A percentile compares a stretch with the other conserved stretches of the same genome.
Conservation (phyloP, 768 basidiomycete genomes). For the Russula griseocarnosa region DNA sequence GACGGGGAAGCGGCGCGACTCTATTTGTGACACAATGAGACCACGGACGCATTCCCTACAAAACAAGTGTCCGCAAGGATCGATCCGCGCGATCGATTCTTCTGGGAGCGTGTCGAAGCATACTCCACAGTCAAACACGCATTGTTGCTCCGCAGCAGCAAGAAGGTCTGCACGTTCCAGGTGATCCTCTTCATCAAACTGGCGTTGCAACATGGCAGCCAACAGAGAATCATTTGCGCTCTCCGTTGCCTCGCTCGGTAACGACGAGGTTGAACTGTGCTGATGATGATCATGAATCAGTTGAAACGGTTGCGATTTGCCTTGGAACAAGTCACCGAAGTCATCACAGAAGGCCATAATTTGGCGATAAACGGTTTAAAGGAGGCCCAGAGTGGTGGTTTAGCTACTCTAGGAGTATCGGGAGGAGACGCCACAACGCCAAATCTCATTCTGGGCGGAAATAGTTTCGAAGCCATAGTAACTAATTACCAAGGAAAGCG, state of each 20-base stretch:
- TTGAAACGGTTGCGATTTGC: not conserved
- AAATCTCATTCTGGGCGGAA: not conserved
- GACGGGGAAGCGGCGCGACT: slow-evolving; percentile 54
- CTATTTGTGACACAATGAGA: slow-evolving; percentile 45
- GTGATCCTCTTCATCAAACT: slow-evolving; percentile 17
- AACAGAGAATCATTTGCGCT: not conserved
- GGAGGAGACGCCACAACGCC: not conserved
- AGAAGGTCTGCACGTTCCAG: slow-evolving; percentile 7
- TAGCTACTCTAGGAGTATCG: not conserved
- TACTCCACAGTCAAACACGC: slow-evolving; percentile 48
- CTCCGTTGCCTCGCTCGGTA: not conserved
- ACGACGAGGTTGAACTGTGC: not conserved
- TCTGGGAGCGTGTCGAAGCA: slow-evolving; percentile 50
- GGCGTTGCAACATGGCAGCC: slow-evolving; percentile 5
- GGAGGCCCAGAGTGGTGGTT: slow-evolving; percentile 1
- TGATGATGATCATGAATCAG: not conserved
- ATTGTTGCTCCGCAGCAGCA: slow-evolving; percentile 2
- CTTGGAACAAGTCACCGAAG: slow-evolving; percentile 2
- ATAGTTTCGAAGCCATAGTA: not conserved
- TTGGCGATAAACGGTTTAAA: not conserved
- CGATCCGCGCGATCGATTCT: slow-evolving; percentile 42
- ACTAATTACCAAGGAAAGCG: not conserved
- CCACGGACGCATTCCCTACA: slow-evolving; percentile 51
- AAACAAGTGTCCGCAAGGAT: slow-evolving; percentile 47
- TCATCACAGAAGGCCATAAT: not conserved